Conservation (phyloP, 2,329 filamentous ascomycete genomes). For the Neobulgaria alba region DNA sequence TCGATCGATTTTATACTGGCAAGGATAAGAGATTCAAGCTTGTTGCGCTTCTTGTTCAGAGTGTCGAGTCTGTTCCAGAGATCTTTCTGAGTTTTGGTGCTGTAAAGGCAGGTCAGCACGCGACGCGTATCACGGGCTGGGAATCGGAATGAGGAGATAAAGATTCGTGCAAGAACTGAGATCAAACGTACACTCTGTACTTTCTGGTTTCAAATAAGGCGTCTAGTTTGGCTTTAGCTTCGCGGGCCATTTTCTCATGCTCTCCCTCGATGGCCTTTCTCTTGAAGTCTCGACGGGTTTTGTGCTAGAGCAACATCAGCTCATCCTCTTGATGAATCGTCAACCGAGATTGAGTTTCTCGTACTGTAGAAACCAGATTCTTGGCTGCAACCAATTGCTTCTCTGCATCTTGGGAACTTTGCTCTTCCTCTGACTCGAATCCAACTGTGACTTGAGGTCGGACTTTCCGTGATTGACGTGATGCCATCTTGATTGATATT, state of each 20-base stretch:
- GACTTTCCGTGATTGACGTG: constrained; percentile 11
- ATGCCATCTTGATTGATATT: constrained; percentile 11
- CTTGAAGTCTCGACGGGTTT: constrained; percentile 22
- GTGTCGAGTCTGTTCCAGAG: constrained; percentile 20
- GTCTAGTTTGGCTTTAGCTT: constrained; percentile 18
- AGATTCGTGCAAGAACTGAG: not conserved
- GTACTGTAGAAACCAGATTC: constrained; percentile 14
- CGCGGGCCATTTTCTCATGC: constrained; percentile 19
- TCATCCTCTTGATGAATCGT: not conserved
- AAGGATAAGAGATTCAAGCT: constrained; percentile 22
- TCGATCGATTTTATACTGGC: constrained; percentile 23
- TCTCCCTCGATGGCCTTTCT: constrained; percentile 22
- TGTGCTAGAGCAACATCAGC: constrained; percentile 13
- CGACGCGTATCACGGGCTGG: not conserved
- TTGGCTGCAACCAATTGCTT: constrained; percentile 13
- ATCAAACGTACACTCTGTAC: constrained; percentile 20
- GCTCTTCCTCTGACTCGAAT: constrained; percentile 12
- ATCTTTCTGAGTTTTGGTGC: constrained; percentile 17
- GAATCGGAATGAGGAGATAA: not conserved
- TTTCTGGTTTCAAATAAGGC: constrained; percentile 17
- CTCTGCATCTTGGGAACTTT: constrained; percentile 10
- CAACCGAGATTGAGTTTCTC: not conserved
- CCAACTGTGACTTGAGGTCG: not conserved
- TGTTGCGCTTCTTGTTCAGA: constrained; percentile 22
- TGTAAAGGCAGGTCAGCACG: constrained; percentile 3